Conservation (phyloP, 257 asterid genomes). For the Przewalskia tangutica region DNA sequence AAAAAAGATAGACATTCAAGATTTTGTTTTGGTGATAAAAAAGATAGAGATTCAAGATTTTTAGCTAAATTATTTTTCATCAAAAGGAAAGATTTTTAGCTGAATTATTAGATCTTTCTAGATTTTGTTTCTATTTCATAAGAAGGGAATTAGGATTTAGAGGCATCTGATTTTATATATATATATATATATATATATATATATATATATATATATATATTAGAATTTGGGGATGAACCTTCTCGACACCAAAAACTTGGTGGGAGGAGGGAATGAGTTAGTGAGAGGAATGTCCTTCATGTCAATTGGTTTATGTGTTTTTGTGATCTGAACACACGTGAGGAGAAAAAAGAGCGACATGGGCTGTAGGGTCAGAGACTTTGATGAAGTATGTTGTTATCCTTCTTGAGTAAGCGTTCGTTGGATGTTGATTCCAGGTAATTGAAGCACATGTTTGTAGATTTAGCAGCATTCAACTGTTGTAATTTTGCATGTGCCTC, state of each 20-base stretch:
- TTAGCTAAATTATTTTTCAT: not conserved
- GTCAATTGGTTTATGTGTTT: conserved; percentile 18
- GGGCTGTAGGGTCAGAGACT: conserved; percentile 46
- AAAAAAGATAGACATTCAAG: not conserved
- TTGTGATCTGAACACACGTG: conserved; percentile 24
- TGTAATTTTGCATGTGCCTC: not conserved
- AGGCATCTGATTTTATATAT: not conserved
- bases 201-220: not conserved
- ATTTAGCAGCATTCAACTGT: not conserved
- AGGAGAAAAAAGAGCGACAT: conserved; percentile 36
- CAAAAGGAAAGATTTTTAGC: not conserved
- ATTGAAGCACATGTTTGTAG: not conserved
- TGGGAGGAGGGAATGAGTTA: conserved; percentile 1
- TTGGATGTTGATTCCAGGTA: conserved; percentile 91
- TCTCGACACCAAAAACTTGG: not conserved
- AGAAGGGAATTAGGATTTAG: not conserved
- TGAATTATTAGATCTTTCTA: not conserved
- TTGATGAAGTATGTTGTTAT: conserved; percentile 79
- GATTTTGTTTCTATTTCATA: not conserved
- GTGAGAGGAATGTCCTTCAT: not conserved
- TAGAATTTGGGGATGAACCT: not conserved
- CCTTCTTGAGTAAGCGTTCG: conserved; percentile 94
- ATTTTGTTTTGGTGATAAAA: not conserved
- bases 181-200: not conserved
- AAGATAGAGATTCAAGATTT: not conserved